Percentiles rank a stretch among this genome's conserved stretches.
Evolutionary conservation across 2,329 filamentous ascomycete species (phyloP).

Genomic region (Tothia fuscella): DNA sequence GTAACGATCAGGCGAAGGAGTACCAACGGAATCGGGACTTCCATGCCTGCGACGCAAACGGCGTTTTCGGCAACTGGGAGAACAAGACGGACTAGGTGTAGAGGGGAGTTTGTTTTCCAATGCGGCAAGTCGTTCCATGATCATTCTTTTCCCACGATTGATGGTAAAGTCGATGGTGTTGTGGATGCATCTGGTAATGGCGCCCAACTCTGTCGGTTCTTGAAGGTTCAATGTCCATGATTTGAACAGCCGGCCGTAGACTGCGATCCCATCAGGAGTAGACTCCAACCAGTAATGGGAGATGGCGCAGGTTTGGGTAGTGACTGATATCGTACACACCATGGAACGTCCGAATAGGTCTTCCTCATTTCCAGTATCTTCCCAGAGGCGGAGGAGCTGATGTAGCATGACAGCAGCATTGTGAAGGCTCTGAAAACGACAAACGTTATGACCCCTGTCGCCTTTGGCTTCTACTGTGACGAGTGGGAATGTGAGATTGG

Average conservation of each 20-base stretch:
- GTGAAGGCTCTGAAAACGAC: slow-evolving; percentile 2
- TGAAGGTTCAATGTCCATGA: slow-evolving; percentile 2
- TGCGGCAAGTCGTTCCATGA: neutral
- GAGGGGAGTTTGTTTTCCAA: neutral
- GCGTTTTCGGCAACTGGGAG: neutral
- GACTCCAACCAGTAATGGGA: slow-evolving; percentile 1
- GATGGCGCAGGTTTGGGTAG: slow-evolving; percentile 4
- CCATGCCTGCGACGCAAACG: too few relatives aligned
- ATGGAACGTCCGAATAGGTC: neutral
- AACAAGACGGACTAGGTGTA: neutral
- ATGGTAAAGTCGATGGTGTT: slow-evolving; percentile 2
- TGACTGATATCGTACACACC: slow-evolving; percentile 3
- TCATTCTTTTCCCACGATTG: neutral
- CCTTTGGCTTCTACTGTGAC: slow-evolving; percentile 6
- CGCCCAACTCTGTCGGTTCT: neutral
- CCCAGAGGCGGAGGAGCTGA: slow-evolving; percentile 2
- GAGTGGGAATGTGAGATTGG: slow-evolving; percentile 2
- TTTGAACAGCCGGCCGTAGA: slow-evolving; percentile 1
- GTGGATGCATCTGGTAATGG: neutral
- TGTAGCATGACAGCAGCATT: slow-evolving; percentile 7
- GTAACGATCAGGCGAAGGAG: too few relatives aligned
- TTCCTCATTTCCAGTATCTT: neutral
- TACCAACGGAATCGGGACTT: too few relatives aligned
- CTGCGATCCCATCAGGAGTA: neutral
- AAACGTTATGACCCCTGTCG: slow-evolving; percentile 4